Evolutionary conservation across 306 rosid species (phyloP).

Genomic region (Dalbergia cochinchinensis): DNA sequence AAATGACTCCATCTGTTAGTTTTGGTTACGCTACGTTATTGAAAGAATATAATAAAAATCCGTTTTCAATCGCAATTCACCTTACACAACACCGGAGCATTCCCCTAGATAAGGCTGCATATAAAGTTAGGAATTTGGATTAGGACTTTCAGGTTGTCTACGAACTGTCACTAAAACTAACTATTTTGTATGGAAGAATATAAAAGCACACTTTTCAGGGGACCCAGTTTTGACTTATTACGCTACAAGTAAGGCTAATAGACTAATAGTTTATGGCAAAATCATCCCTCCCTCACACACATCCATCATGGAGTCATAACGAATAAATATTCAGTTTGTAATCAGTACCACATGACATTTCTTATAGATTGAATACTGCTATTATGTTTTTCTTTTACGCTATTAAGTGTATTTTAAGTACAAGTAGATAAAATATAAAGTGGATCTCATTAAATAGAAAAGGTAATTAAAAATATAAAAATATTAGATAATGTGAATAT

Average conservation of each 20-base stretch:
- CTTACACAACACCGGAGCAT: too few relatives aligned
- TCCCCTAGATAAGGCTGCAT: not conserved
- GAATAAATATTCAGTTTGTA: too few relatives aligned
- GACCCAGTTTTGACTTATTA: not conserved
- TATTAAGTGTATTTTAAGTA: too few relatives aligned
- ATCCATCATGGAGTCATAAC: too few relatives aligned
- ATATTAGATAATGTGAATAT: not conserved
- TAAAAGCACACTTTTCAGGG: not conserved
- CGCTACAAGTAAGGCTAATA: not conserved
- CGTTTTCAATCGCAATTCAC: not conserved
- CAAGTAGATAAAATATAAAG: too few relatives aligned
- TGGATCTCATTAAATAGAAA: not conserved
- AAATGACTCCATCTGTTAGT: not conserved
- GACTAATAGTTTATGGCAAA: too few relatives aligned
- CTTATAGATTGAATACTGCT: too few relatives aligned
- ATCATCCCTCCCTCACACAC: too few relatives aligned
- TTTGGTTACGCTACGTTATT: not conserved
- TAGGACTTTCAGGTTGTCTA: not conserved
- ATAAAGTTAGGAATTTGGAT: not conserved
- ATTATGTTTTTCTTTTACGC: too few relatives aligned
- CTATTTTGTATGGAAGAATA: not conserved
- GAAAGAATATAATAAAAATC: not conserved
- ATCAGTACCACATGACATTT: too few relatives aligned
- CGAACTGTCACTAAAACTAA: not conserved
- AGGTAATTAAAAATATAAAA: too few relatives aligned